Conservation (phyloP, 495 filamentous ascomycete species). For the Copromyces sp. region DNA sequence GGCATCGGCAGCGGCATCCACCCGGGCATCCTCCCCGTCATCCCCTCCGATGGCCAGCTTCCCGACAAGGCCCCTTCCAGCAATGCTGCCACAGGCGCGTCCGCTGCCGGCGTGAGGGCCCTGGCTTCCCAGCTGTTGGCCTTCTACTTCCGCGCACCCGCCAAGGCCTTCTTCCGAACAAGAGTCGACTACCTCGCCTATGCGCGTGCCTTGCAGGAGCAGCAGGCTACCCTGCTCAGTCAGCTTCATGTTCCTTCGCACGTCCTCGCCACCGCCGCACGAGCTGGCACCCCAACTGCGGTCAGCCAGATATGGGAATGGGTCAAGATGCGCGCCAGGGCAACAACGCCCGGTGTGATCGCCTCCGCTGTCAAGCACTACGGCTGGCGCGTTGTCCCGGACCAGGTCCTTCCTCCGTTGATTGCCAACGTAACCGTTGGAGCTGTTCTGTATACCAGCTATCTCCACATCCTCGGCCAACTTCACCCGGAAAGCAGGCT, state of each 20-base stretch:
- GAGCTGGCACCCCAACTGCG: constrained; percentile 8
- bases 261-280: neutral
- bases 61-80: constrained; percentile 40
- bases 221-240: constrained; percentile 9
- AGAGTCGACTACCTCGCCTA: constrained; percentile 67
- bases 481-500: constrained; percentile 65
- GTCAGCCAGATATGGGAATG: constrained; percentile 10
- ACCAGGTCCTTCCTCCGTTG: constrained; percentile 78
- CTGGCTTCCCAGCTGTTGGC: constrained; percentile 67
- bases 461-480: constrained; percentile 65
- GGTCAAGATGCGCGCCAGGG: constrained; percentile 53
- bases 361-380: constrained; percentile 67
- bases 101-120: constrained; percentile 71
- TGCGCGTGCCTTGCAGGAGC: constrained; percentile 33
- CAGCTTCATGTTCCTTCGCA: neutral
- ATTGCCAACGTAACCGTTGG: constrained; percentile 80
- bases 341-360: constrained; percentile 69
- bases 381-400: constrained; percentile 80
- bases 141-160: constrained; percentile 82
- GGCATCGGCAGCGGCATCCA: constrained; percentile 10
- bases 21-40: constrained; percentile 28
- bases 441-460: constrained; percentile 77
- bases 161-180: constrained; percentile 82
- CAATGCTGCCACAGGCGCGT: constrained; percentile 63
- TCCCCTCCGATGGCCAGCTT: constrained; percentile 22